phyloP scores from a whole-genome alignment of 441 rosid genomes.

The Corymbia calophylla region DNA sequence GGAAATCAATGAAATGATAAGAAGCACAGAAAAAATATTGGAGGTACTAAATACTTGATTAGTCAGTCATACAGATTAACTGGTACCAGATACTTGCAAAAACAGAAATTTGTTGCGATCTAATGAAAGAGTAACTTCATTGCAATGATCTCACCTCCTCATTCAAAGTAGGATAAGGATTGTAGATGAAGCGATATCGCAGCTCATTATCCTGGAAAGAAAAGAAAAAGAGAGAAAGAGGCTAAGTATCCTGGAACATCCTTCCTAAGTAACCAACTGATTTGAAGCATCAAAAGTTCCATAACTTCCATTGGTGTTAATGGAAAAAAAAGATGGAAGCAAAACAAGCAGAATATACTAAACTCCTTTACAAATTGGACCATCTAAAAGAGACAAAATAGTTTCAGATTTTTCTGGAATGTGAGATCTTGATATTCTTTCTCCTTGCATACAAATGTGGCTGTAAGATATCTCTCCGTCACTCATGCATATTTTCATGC shows the following conservation, averaged over 20 bases:
- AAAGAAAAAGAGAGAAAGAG: neutral
- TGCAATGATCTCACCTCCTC: slow-evolving; percentile 55
- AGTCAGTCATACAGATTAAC: neutral
- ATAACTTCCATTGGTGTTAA: neutral
- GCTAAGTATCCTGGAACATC: neutral
- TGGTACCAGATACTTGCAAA: neutral
- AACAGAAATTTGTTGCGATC: neutral
- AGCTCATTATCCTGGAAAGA: slow-evolving; percentile 79
- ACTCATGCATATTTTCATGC: neutral
- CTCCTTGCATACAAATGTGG: neutral
- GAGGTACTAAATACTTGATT: neutral
- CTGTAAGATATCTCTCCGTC: neutral
- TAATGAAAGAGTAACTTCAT: slow-evolving; percentile 7
- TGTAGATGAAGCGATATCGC: slow-evolving; percentile 85
- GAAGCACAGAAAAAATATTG: neutral
- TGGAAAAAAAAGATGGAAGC: neutral
- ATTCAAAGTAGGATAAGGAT: slow-evolving; percentile 75
- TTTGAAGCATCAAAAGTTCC: neutral
- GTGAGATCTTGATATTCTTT: neutral
- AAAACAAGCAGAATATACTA: neutral
- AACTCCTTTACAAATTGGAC: neutral
- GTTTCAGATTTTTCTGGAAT: neutral
- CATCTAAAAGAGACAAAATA: neutral
- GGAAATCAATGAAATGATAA: neutral
- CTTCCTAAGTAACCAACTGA: neutral